Percentiles rank a stretch among this genome's conserved stretches.
Evolutionary conservation across 768 basidiomycete genomes (phyloP).

Genomic region (Mycena galericulata): DNA sequence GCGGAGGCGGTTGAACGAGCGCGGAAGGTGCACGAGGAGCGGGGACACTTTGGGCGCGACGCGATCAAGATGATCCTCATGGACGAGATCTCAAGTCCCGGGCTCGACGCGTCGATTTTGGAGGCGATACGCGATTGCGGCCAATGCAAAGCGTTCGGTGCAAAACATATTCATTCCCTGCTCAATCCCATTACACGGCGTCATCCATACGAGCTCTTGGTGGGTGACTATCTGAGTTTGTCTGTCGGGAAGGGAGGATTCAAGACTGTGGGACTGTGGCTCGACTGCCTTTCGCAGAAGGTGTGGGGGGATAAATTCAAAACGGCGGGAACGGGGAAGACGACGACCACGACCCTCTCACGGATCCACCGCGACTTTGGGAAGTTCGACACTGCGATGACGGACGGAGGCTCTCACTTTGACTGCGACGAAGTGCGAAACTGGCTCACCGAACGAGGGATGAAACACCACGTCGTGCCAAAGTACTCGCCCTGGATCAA

Average conservation of each 20-base stretch:
- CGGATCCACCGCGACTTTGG: not conserved
- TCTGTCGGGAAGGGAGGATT: not conserved
- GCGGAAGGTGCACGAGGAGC: slow-evolving; percentile 14
- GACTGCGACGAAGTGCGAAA: slow-evolving; percentile 28
- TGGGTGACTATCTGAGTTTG: not conserved
- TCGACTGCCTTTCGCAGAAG: not conserved
- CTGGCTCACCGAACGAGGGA: slow-evolving; percentile 15
- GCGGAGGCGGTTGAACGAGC: slow-evolving; percentile 1
- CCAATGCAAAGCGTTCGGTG: not conserved
- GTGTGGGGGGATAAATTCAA: not conserved
- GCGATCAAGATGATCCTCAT: slow-evolving; percentile 30
- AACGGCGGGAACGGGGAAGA: not conserved
- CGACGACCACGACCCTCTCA: not conserved
- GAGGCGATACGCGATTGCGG: not conserved
- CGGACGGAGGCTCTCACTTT: slow-evolving; percentile 33
- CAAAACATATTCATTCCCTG: not conserved
- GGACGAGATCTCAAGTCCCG: slow-evolving; percentile 31
- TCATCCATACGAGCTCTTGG: not conserved
- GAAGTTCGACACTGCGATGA: not conserved
- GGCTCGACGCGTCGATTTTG: slow-evolving; percentile 29
- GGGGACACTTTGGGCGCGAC: slow-evolving; percentile 41
- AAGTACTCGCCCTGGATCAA: slow-evolving; percentile 44
- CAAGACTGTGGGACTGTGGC: not conserved
- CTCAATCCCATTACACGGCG: not conserved
- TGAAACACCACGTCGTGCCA: slow-evolving; percentile 24